Evolutionary conservation across 1,284 basidiomycete genomes (phyloP), one percentile per base, ranked within the genome.

Genomic region (Thecaphora thlaspeos): DNA sequence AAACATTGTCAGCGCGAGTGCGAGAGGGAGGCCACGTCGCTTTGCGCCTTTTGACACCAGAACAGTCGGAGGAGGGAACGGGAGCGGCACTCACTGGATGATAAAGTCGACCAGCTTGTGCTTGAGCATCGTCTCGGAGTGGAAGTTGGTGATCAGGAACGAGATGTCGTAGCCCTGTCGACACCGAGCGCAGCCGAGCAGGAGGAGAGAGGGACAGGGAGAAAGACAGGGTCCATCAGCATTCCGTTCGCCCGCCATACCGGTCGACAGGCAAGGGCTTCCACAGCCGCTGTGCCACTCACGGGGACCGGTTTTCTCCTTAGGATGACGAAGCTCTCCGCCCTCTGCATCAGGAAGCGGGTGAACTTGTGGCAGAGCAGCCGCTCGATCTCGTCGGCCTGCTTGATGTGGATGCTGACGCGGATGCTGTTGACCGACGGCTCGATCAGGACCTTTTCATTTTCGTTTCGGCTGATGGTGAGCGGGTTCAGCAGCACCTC

Each of bases 91-190:
- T 40, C 65, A 91, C 88, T 98, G 91, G 68, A 97, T 96, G 80
- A 99, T 95, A 81, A 99, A 99, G 81, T 99, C 95, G 41, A 99
- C 95, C 50, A 99, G 88, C 82, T 97, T 98, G 81, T 98, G 93
- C 82, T 98, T 98, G 69, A 97, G 83, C 92, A 99, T 95, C 2
- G 89, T 90, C 78, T 98, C 94, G 22, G 91, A 86, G 79, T 98
- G 92, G 61, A 87, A 87, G 80, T 97, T 97, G 53, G 95, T 97
- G 78, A 99, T 95, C 62, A 99, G 82, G 84, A 99, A 99, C 7
- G 90, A 94, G 68, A 99, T 98, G 73, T 98, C 95, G 72, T 95
- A 98, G 53, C 93, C 73, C 17, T 52, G 41, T 41, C 7, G 40
- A 21, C 40, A 7, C 5, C 21, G 5, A 15, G 17, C 5, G 5